These are phyloP conservation scores for Colletotrichum sp. DNA, from an alignment of 2,329 filamentous ascomycete species.

Conservation along the genomic window DNA sequence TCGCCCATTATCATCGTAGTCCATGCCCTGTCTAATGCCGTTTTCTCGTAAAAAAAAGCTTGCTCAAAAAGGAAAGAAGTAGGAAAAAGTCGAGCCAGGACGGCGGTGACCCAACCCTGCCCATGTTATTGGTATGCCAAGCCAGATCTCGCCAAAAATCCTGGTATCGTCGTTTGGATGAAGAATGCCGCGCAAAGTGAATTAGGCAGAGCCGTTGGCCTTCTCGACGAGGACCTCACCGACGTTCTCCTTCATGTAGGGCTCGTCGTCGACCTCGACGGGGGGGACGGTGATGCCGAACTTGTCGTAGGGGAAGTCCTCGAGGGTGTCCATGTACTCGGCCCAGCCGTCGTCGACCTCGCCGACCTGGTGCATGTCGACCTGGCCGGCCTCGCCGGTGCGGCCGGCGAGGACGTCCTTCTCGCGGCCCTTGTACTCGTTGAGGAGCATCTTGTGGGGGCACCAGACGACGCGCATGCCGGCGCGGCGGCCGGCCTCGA, in stretches of 20 bases:
- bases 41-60: not conserved
- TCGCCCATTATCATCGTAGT: not conserved
- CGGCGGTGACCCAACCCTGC: not conserved
- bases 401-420: constrained; percentile 82
- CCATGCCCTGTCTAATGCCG: not conserved
- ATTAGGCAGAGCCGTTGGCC: not conserved
- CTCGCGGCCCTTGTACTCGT: constrained; percentile 79
- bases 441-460: constrained; percentile 79
- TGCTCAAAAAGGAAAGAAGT: not conserved
- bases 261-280: constrained; percentile 45
- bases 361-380: constrained; percentile 61
- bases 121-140: not conserved
- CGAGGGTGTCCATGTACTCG: constrained; percentile 55
- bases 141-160: not conserved
- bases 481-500: constrained; percentile 87
- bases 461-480: constrained; percentile 96
- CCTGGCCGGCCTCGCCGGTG: constrained; percentile 69
- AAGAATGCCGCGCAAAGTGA: not conserved
- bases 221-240: constrained; percentile 23
- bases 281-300: constrained; percentile 60
- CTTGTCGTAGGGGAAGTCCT: constrained; percentile 61
- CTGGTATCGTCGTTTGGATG: not conserved
- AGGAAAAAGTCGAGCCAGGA: not conserved
- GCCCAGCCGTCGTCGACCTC: constrained; percentile 66
- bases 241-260: constrained; percentile 45